phyloP scores from a whole-genome alignment of 805 yeast genomes.

The Barnettozyma wickerhamii region DNA sequence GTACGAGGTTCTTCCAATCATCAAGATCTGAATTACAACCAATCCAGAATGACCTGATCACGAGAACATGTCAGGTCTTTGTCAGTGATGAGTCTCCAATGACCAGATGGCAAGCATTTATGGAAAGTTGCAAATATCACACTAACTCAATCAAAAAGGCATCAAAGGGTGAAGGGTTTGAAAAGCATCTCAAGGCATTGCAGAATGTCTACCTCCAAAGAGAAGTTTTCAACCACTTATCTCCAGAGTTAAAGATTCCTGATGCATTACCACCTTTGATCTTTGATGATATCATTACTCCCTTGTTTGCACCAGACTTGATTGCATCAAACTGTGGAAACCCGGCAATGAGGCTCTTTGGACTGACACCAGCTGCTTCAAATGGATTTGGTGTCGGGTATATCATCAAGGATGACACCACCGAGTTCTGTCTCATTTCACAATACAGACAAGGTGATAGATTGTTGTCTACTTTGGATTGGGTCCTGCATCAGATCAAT shows the following conservation, averaged over 20 bases:
- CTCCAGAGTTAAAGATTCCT: constrained; percentile 35
- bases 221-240: constrained; percentile 41
- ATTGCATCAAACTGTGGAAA: constrained; percentile 83
- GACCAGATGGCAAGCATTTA: constrained; percentile 47
- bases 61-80: constrained; percentile 54
- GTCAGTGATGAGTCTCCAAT: constrained; percentile 48
- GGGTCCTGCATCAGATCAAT: constrained; percentile 60
- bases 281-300: constrained; percentile 37
- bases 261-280: constrained; percentile 37
- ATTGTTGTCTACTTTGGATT: constrained; percentile 66
- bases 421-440: constrained; percentile 79
- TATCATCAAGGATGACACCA: constrained; percentile 75
- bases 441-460: constrained; percentile 84
- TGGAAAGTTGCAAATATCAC: constrained; percentile 50
- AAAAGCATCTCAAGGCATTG: constrained; percentile 65
- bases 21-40: constrained; percentile 69
- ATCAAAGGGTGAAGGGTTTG: constrained; percentile 63
- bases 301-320: constrained; percentile 38
- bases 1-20: constrained; percentile 64
- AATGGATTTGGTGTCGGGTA: constrained; percentile 94
- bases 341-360: constrained; percentile 80
- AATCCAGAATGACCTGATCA: constrained; percentile 51
- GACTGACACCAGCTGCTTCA: constrained; percentile 83
- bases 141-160: constrained; percentile 44
- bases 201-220: constrained; percentile 50